Percentiles rank a stretch among this genome's conserved stretches.
phyloP scores from a whole-genome alignment of 345 rosid species.

The Eutrema yunnanense region DNA sequence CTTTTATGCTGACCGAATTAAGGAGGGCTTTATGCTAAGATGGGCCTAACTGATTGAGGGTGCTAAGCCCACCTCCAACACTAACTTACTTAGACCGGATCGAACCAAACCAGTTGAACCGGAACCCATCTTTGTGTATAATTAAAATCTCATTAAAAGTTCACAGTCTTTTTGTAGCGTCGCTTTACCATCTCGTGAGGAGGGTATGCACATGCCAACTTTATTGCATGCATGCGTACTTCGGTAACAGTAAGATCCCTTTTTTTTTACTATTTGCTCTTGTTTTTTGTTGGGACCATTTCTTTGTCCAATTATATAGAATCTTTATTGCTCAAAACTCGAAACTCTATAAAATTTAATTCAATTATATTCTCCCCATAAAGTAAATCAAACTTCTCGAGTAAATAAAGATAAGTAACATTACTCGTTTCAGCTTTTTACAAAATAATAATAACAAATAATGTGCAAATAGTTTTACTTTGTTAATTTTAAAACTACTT shows the following conservation, averaged over 20 bases:
- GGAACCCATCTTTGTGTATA: background rate
- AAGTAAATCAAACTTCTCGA: background rate
- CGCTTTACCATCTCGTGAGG: slow-evolving; percentile 7
- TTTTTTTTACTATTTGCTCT: background rate
- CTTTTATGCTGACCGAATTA: too few relatives aligned
- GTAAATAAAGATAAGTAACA: background rate
- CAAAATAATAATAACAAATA: background rate
- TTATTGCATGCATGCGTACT: slow-evolving; percentile 27
- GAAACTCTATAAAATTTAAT: background rate
- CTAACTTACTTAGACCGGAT: background rate
- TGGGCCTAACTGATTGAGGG: too few relatives aligned
- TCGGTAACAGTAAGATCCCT: background rate
- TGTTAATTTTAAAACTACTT: too few relatives aligned
- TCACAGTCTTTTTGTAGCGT: background rate
- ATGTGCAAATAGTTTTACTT: background rate
- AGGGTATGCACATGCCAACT: slow-evolving; percentile 5
- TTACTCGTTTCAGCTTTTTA: background rate
- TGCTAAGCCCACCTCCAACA: too few relatives aligned
- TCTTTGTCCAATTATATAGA: background rate
- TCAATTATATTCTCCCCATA: slow-evolving; percentile 15
- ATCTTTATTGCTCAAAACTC: slow-evolving; percentile 4
- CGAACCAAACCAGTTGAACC: background rate
- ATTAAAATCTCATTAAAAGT: background rate
- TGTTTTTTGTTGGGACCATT: slow-evolving; percentile 6
- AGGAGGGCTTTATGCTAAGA: too few relatives aligned